Conservation (phyloP, 495 filamentous ascomycete species). For the Elasticomyces elasticus region DNA sequence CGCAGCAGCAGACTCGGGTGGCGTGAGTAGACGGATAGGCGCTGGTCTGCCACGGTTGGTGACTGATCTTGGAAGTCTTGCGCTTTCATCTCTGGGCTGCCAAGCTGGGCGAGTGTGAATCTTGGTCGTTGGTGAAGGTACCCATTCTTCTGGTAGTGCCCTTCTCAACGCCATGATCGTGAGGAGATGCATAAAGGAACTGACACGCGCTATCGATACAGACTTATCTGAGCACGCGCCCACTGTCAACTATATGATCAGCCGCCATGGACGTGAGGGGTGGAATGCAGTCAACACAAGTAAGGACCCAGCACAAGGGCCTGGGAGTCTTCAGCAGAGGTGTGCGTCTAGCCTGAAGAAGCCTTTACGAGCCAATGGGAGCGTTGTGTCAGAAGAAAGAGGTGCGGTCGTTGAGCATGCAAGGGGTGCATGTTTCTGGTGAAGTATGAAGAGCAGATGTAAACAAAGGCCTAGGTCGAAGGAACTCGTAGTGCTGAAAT, state of each 20-base stretch:
- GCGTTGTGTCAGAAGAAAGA: neutral
- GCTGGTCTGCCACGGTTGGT: neutral
- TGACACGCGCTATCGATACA: neutral
- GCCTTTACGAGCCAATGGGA: neutral
- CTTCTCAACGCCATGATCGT: conserved; percentile 2
- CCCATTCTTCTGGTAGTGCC: neutral
- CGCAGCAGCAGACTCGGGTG: neutral
- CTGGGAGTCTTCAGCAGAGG: neutral
- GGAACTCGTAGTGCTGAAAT: too few species aligned
- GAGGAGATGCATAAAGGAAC: neutral
- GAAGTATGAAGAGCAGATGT: neutral
- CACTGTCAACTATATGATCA: neutral
- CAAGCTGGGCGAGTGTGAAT: neutral
- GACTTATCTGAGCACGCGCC: neutral
- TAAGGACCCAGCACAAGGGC: neutral
- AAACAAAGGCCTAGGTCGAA: neutral
- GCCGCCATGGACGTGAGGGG: conserved; percentile 11
- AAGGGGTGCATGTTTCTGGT: conserved; percentile 2
- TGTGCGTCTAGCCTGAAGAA: neutral
- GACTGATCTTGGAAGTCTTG: neutral
- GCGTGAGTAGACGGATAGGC: conserved; percentile 1
- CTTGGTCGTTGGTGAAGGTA: neutral
- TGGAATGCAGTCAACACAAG: conserved; percentile 14
- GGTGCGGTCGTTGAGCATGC: neutral
- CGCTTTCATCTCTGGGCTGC: conserved; percentile 3